Evolutionary conservation across 306 rosid genomes (phyloP).

Genomic region (Malus orientalis): DNA sequence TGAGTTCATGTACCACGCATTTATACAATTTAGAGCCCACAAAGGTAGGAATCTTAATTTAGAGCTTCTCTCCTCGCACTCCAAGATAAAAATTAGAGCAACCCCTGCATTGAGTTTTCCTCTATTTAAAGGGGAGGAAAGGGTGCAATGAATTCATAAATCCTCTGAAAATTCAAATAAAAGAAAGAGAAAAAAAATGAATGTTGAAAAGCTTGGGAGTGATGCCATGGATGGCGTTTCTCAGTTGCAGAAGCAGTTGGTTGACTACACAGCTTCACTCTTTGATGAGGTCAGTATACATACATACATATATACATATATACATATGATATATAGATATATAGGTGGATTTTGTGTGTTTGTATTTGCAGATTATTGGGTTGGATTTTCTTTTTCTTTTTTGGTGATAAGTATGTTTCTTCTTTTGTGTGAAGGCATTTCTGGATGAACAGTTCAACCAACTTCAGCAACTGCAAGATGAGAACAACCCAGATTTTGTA

Average conservation of each 20-base stretch:
- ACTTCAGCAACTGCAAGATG: conserved; percentile 72
- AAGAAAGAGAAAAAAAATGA: neutral
- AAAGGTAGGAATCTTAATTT: neutral
- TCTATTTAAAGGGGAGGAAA: conserved; percentile 1
- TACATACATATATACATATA: no score
- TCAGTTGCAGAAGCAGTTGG: conserved; percentile 49
- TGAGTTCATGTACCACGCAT: neutral
- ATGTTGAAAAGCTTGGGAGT: neutral
- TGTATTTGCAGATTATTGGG: neutral
- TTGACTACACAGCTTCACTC: conserved; percentile 49
- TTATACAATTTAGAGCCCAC: conserved; percentile 9
- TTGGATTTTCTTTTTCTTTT: neutral
- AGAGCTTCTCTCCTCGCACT: neutral
- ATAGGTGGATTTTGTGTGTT: neutral
- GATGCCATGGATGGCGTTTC: conserved; percentile 38
- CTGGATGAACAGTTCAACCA: conserved; percentile 66
- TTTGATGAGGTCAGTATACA: conserved; percentile 50
- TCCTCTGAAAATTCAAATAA: neutral
- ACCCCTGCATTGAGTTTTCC: neutral
- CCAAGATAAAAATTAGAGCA: neutral
- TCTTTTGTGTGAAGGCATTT: conserved; percentile 37
- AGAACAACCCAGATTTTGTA: conserved; percentile 75
- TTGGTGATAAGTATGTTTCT: conserved; percentile 3
- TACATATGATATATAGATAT: no score
- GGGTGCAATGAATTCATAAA: conserved; percentile 7